phyloP scores from a whole-genome alignment of 306 rosid species.

The Begonia fuchsioides region DNA sequence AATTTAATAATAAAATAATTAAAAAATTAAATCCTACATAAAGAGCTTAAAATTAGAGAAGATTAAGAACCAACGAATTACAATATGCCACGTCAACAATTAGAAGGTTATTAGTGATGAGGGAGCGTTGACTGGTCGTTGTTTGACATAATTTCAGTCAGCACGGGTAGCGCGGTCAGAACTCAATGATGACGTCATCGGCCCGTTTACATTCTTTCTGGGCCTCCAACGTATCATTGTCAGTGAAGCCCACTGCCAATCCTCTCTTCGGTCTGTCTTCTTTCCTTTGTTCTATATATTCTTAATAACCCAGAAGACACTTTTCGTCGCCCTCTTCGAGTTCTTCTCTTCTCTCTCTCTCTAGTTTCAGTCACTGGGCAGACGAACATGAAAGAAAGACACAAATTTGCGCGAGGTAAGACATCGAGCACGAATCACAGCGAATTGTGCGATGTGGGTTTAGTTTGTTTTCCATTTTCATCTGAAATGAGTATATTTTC shows the following conservation, averaged over 20 bases:
- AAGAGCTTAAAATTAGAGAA: too few relatives aligned
- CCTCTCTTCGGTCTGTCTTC: too few relatives aligned
- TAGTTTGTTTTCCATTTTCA: too few relatives aligned
- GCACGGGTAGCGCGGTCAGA: background rate
- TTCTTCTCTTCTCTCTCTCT: slow-evolving; percentile 5
- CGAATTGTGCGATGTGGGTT: too few relatives aligned
- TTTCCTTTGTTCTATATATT: too few relatives aligned
- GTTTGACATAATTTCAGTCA: background rate
- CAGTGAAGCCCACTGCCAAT: slow-evolving; percentile 38
- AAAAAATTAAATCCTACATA: too few relatives aligned
- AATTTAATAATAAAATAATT: too few relatives aligned
- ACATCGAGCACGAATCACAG: background rate
- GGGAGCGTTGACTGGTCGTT: slow-evolving; percentile 8
- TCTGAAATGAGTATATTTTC: too few relatives aligned
- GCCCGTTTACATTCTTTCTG: slow-evolving; percentile 31
- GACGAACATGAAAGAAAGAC: slow-evolving; percentile 22
- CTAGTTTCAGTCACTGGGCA: slow-evolving; percentile 4
- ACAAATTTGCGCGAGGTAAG: slow-evolving; percentile 13
- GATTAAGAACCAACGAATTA: slow-evolving; percentile 3
- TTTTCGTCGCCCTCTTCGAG: slow-evolving; percentile 8
- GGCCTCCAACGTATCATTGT: slow-evolving; percentile 43
- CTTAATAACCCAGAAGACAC: too few relatives aligned
- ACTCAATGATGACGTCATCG: slow-evolving; percentile 9
- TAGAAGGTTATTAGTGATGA: slow-evolving; percentile 1
- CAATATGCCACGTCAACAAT: slow-evolving; percentile 15